A percentile compares a stretch with the other conserved stretches of the same genome.
Evolutionary conservation across 345 rosid species (phyloP).

Genomic region (Passiflora organensis): DNA sequence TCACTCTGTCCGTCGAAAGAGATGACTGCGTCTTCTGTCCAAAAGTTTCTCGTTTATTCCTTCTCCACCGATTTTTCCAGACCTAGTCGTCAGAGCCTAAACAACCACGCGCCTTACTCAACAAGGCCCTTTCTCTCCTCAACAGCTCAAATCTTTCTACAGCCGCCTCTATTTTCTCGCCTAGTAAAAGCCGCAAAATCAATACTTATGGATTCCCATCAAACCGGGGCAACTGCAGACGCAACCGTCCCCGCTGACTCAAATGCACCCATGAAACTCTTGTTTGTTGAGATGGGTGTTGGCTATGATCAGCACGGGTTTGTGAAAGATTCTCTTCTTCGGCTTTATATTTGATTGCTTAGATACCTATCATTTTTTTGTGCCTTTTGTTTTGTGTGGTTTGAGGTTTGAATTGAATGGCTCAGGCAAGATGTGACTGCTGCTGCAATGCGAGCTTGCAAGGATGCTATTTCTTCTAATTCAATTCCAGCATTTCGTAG

Average conservation of each 20-base stretch:
- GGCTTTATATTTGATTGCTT: not conserved
- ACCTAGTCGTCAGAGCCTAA: not conserved
- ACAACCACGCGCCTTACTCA: not conserved
- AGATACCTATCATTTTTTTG: constrained; percentile 5
- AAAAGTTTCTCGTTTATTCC: not conserved
- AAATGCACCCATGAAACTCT: constrained; percentile 50
- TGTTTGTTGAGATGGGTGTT: constrained; percentile 99
- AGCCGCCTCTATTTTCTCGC: constrained; percentile 25
- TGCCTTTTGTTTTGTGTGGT: not conserved
- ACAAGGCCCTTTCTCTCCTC: constrained; percentile 1
- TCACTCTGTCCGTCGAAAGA: not conserved
- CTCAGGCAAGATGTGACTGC: constrained; percentile 70
- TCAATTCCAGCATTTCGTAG: constrained; percentile 91
- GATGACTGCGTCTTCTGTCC: not conserved
- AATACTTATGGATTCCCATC: constrained; percentile 43
- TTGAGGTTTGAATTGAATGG: not conserved
- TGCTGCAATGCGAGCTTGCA: constrained; percentile 84
- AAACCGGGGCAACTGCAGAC: constrained; percentile 24
- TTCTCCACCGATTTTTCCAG: not conserved
- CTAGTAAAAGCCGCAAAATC: constrained; percentile 17
- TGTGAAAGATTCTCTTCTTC: not conserved
- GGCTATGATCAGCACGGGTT: constrained; percentile 98
- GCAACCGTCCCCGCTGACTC: constrained; percentile 18
- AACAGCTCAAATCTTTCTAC: constrained; percentile 12
- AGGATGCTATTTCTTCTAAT: constrained; percentile 88